Conservation (phyloP, 345 rosid species). For the Salix caprea region DNA sequence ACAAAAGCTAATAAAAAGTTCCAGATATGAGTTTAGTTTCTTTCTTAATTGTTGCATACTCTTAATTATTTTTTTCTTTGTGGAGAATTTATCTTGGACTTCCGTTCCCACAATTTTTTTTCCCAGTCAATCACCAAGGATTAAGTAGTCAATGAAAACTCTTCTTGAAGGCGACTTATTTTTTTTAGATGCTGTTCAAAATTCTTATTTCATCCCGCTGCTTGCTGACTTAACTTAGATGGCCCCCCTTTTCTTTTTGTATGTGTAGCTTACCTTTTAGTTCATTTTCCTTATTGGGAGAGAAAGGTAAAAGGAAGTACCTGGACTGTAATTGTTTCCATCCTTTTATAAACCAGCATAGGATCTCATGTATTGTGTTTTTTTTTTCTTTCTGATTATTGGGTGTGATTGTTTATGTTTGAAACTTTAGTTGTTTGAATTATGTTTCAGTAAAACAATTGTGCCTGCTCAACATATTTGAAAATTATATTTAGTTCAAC, state of each 20-base stretch:
- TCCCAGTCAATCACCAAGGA: background rate
- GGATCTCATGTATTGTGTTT: background rate
- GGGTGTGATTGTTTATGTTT: background rate
- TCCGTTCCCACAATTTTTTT: background rate
- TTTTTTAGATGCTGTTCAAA: background rate
- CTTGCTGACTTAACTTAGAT: background rate
- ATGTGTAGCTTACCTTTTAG: background rate
- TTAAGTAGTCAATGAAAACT: background rate
- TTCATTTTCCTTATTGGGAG: background rate
- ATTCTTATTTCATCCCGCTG: background rate
- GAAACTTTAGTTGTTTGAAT: background rate
- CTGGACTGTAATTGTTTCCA: background rate
- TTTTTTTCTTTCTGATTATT: background rate
- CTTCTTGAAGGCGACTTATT: background rate
- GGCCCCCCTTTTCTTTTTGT: background rate
- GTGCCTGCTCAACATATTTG: background rate
- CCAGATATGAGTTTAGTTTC: background rate
- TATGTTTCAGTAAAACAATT: background rate
- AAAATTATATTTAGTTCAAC: background rate
- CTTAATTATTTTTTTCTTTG: background rate
- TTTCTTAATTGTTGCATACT: background rate
- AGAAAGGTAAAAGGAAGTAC: slow-evolving; percentile 1
- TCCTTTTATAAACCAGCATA: background rate
- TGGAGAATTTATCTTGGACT: background rate
- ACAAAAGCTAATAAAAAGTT: background rate